Base-by-base conservation (phyloP, 805 yeast species). In the Kazachstania viticola region DNA sequence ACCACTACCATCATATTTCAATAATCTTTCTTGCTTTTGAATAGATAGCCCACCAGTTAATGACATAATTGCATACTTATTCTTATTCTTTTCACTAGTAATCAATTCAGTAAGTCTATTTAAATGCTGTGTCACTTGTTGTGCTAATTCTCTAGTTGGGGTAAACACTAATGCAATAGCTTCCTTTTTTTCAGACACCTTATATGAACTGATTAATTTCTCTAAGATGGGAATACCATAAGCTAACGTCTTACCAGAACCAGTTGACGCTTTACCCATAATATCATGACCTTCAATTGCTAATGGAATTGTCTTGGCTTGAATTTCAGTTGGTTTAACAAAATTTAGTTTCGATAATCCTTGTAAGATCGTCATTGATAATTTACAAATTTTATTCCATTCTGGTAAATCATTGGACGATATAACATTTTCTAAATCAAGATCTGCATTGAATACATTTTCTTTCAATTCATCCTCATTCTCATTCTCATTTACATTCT, bases 241-340 rank as follows among this genome's bases (percentile, higher is more conserved):
- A 0, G 98, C 99, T 36, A 87, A 62, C 0, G 98, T 91, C 53
- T 91, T 91, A 66, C 98, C 98, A 1, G 95, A 82, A 54, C 98
- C 98, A 1, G 98, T 91, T 9, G 91, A 79, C 12, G 98, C 98
- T 51, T 88, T 91, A 34, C 98, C 98, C 42, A 91, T 75, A 4
- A 91, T 71, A 57, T 91, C 97, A 22, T 65, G 67, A 5, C 87
- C 93, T 18, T 65, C 62, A 11, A 83, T 36, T 2, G 88, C 83
- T 17, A 65, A 46, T 2, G 97, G 95, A 33, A 91, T 76, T 8
- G 88, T 65, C 35, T 62, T 60, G 37, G 64, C 67, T 57, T 91
- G 98, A 48, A 91, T 85, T 21, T 77, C 81, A 0, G 97, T 87
- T 8, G 98, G 98, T 15, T 61, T 56, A 1, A 42, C 47, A 54